Base-by-base conservation (phyloP, 1,284 basidiomycete genomes). In the Ceratorhiza oryzae-sativae region DNA sequence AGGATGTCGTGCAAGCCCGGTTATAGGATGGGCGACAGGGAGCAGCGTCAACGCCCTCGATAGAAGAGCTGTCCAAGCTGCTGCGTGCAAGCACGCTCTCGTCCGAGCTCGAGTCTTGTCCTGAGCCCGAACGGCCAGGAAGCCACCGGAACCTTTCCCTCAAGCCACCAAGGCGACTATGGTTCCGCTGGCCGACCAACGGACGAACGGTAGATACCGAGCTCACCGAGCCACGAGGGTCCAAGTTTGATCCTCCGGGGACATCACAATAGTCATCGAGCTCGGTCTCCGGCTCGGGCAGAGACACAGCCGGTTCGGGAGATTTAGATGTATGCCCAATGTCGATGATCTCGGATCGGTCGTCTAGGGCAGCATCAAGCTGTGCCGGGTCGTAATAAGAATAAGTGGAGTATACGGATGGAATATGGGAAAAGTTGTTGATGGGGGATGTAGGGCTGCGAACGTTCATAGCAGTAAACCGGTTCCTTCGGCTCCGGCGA, bases 211-310 rank as follows among this genome's bases (percentile, higher is more conserved):
- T 70, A 1, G 67, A 30, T 18, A 70, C 53, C 1, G 67, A 70
- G 42, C 67, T 70, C n/a, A 70, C 55, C n/a, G 67, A 70, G 8
- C 67, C 67, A 15, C 67, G 67, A 25, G 67, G 55, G 27, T 58
- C 36, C 25, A 70, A 25, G 42, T 58, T 58, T 25, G 67, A 18
- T 1, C 67, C 67, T n/a, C 36, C 55, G 3, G 67, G 67, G 20
- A 70, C 55, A 18, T 70, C 53, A n/a, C 41, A 41, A 46, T 23
- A 56, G 10, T 68, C 65, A 41, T 41, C 32, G 15, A n/a, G n/a
- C 15, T 55, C 32, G 15, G 23, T 20, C 15, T 58, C 39, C 2
- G 49, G 34, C 9, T 25, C 34, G 27, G 39, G 25, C 15, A 12
- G 23, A 39, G 42, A 27, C 6, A 41, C 12, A 58, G 42, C 8